Evolutionary conservation across 371 early-diverging fungal species (phyloP).

Genomic region (Haplosporangium sp.): DNA sequence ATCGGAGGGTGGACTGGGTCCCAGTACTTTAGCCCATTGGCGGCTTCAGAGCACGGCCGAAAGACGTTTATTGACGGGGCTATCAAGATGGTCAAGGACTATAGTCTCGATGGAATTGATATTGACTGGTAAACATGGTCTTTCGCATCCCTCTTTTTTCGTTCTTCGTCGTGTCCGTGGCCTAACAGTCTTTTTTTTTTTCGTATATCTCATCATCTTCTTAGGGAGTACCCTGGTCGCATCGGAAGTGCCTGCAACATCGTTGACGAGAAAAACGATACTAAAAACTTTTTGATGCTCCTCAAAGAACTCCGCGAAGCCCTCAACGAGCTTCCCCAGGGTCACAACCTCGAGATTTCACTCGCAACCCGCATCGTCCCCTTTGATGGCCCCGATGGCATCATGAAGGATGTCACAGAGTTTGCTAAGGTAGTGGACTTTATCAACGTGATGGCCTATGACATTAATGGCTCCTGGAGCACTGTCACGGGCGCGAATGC

Average conservation of each 20-base stretch:
- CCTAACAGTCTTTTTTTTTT: too few relatives aligned
- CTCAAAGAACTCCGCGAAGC: slow-evolving; percentile 73
- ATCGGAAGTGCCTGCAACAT: slow-evolving; percentile 77
- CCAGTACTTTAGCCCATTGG: slow-evolving; percentile 67
- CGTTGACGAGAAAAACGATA: slow-evolving; percentile 61
- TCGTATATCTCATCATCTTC: too few relatives aligned
- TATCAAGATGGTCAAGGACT: slow-evolving; percentile 55
- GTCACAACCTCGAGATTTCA: slow-evolving; percentile 69
- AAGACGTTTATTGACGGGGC: slow-evolving; percentile 61
- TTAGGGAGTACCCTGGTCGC: slow-evolving; percentile 88
- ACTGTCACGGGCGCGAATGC: slow-evolving; percentile 72
- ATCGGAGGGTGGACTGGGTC: slow-evolving; percentile 84
- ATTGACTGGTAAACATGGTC: slow-evolving; percentile 59
- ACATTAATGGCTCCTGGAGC: slow-evolving; percentile 63
- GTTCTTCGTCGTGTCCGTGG: neutral
- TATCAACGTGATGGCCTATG: slow-evolving; percentile 71
- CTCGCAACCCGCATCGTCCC: slow-evolving; percentile 78
- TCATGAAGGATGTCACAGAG: slow-evolving; percentile 67
- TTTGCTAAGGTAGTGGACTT: slow-evolving; percentile 69
- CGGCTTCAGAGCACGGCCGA: slow-evolving; percentile 54
- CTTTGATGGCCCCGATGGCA: slow-evolving; percentile 65
- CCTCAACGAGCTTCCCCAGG: slow-evolving; percentile 58
- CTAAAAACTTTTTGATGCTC: slow-evolving; percentile 68
- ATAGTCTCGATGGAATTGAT: slow-evolving; percentile 68
- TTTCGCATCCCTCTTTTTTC: neutral